Evolutionary conservation across 495 filamentous ascomycete species (phyloP), one percentile per base, ranked within the genome.

Genomic region (Annulohypoxylon nitens): DNA sequence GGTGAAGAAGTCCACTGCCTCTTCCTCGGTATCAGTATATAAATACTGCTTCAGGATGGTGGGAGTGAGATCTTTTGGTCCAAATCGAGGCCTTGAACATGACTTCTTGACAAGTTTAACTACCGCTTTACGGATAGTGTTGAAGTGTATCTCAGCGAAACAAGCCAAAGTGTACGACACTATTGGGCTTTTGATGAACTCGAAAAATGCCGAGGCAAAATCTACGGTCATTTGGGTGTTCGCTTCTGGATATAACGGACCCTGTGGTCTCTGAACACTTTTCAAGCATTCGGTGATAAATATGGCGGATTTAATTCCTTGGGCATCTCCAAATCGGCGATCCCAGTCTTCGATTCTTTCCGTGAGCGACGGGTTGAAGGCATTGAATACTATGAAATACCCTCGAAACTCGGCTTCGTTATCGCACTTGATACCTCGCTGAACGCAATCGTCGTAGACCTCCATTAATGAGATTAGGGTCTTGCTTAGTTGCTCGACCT

Each of bases 111-210:
- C 87, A 2, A 90, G 87, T 64, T 90, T 90, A 50, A 98, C 85
- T 4, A 94, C 90, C 18, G 86, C 89, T 67, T 91, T 90, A 20
- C 96, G 93, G 25, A 98, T 84, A 14, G 89, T 83, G 59, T 90
- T 92, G 81, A 98, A 98, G 71, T 94, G 93, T 14, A 95, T 90
- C 77, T 98, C 95, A 2, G 95, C 94, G 43, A 97, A 91, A 78
- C 95, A 98, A 5, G 92, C 95, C 91, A 97, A 95, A 18, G 95
- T 87, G 79, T 97, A 98, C 0, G 95, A 93, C 1, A 94, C 88
- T 58, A 85, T 80, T 1, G 86, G 86, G 9, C 91, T 90, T 61
- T 89, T 85, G 45, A 98, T 83, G 41, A 96, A 84, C 2, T 83
- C 84, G 81, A 97, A 98, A 77, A 96, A 96, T 26, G 90, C 87